These are phyloP conservation scores for Ascochyta pisi DNA, from an alignment of 2,329 filamentous ascomycete species.

Conservation along the genomic window DNA sequence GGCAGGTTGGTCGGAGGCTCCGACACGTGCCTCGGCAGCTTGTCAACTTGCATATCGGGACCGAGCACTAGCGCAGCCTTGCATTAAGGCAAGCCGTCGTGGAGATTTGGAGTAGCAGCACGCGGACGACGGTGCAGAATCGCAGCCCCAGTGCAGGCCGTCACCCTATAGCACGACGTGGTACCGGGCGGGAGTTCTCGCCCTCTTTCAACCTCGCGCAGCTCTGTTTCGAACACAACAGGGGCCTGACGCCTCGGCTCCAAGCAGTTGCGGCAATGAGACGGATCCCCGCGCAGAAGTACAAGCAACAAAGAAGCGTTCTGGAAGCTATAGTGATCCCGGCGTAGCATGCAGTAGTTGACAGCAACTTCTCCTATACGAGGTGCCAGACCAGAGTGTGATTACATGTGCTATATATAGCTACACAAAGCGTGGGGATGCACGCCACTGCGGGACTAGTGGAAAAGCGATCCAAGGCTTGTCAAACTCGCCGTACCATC, in stretches of 20 bases:
- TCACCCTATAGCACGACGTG: neutral
- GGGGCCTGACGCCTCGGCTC: neutral
- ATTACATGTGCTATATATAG: slow-evolving; percentile 16
- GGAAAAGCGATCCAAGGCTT: slow-evolving; percentile 12
- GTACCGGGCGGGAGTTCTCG: neutral
- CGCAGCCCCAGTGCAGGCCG: slow-evolving; percentile 1
- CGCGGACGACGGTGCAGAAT: slow-evolving; percentile 1
- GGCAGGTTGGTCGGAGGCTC: neutral
- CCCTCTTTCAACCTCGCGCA: slow-evolving; percentile 7
- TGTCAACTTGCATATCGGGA: neutral
- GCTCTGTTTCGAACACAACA: slow-evolving; percentile 9
- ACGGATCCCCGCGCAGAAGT: neutral
- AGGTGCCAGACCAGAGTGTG: slow-evolving; percentile 1
- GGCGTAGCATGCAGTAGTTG: neutral
- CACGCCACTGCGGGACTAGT: slow-evolving; percentile 12
- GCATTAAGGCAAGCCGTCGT: neutral
- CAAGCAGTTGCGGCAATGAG: neutral
- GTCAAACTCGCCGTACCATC: slow-evolving; percentile 4
- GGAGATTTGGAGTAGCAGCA: slow-evolving; percentile 6
- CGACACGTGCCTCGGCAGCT: slow-evolving; percentile 12
- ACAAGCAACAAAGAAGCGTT: neutral
- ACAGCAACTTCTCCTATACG: slow-evolving; percentile 6
- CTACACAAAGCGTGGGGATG: slow-evolving; percentile 11
- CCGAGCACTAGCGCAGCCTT: slow-evolving; percentile 12
- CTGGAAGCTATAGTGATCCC: neutral